phyloP scores from a whole-genome alignment of 495 filamentous ascomycete genomes.

The Aspergillus sparsus region DNA sequence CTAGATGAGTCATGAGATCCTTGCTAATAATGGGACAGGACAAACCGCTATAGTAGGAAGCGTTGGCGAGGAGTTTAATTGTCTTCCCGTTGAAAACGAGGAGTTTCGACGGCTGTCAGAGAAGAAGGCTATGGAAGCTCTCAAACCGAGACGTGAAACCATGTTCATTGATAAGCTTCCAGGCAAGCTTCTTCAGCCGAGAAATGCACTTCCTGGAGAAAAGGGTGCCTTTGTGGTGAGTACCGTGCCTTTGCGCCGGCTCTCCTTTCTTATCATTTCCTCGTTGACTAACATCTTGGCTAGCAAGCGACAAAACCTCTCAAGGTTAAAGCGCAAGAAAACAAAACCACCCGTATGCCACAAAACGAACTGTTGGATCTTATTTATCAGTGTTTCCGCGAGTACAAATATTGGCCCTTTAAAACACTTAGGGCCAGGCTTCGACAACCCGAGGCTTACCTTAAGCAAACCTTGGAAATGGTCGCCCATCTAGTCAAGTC shows the following conservation, averaged over 20 bases:
- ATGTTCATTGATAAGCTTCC: constrained; percentile 45
- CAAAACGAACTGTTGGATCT: constrained; percentile 81
- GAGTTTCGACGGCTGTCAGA: constrained; percentile 67
- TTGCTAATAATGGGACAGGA: constrained; percentile 54
- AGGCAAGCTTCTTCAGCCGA: constrained; percentile 40
- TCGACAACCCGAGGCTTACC: constrained; percentile 85
- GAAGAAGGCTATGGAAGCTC: constrained; percentile 59
- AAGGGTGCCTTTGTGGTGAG: constrained; percentile 47
- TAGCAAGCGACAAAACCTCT: constrained; percentile 41
- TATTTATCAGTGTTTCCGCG: constrained; percentile 77
- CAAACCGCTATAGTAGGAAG: constrained; percentile 75
- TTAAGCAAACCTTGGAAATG: constrained; percentile 80
- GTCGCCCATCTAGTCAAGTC: constrained; percentile 78
- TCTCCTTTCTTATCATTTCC: not conserved
- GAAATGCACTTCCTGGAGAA: constrained; percentile 39
- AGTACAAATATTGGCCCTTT: constrained; percentile 88
- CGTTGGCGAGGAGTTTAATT: constrained; percentile 74
- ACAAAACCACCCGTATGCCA: constrained; percentile 84
- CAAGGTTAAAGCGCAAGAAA: constrained; percentile 58
- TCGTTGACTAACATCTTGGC: constrained; percentile 22
- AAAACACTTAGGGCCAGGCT: constrained; percentile 71
- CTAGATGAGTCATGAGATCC: not conserved
- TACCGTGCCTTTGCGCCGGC: constrained; percentile 3
- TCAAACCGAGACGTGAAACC: constrained; percentile 60
- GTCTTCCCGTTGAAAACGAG: constrained; percentile 71